Conservation (phyloP, 305 asterid genomes). For the Fraxinus velutina region DNA sequence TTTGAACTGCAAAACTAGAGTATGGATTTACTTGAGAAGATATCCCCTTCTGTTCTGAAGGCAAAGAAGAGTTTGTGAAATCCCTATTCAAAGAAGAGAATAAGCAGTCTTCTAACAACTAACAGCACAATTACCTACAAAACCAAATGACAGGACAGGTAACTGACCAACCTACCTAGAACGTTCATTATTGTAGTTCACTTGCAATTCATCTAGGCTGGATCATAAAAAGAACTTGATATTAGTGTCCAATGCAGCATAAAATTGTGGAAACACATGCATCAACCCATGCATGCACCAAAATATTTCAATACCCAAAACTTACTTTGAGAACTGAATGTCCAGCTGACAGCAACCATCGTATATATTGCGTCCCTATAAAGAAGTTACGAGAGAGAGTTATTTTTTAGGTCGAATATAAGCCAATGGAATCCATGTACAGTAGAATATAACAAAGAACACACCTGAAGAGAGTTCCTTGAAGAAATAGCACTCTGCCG, state of each 20-base stretch:
- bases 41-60: conserved; percentile 93
- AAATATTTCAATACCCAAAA: not conserved
- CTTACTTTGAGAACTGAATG: conserved; percentile 95
- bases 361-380: conserved; percentile 85
- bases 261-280: conserved; percentile 9
- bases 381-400: conserved; percentile 23
- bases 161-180: conserved; percentile 59
- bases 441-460: not conserved
- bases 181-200: conserved; percentile 84
- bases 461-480: conserved; percentile 85
- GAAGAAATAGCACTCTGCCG: conserved; percentile 76
- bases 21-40: conserved; percentile 66
- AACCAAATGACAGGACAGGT: not conserved
- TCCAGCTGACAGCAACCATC: conserved; percentile 99
- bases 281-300: conserved; percentile 13
- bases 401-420: conserved; percentile 12
- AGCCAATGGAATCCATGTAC: conserved; percentile 3
- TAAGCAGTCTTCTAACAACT: conserved; percentile 22
- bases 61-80: conserved; percentile 86
- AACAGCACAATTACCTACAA: conserved; percentile 21
- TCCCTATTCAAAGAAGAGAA: conserved; percentile 54
- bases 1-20: conserved; percentile 17
- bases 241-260: conserved; percentile 15
- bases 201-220: conserved; percentile 98
- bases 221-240: conserved; percentile 25